phyloP scores from a whole-genome alignment of 176 grass and related monocot genomes.

The Zea mays region Zm-B73-REFERENCE-NAM-5.0 NC_050105.1:140140001-140140500 shows the following conservation, averaged over 20 bases:
- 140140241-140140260: background rate
- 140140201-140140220: background rate
- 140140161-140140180: slow-evolving; percentile 18
- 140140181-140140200: slow-evolving; percentile 5
- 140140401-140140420: background rate
- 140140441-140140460: background rate
- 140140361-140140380: background rate
- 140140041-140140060: slow-evolving; percentile 95
- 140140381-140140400: background rate
- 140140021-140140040: slow-evolving; percentile 47
- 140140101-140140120: slow-evolving; percentile 87
- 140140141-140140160: slow-evolving; percentile 83
- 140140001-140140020: slow-evolving; percentile 23
- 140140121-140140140: slow-evolving; percentile 75
- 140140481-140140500: slow-evolving; percentile 12
- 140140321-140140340: background rate
- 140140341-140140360: background rate
- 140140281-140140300: background rate
- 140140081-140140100: slow-evolving; percentile 94
- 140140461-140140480: background rate
- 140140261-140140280: background rate
- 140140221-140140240: slow-evolving; percentile 1
- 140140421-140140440: background rate
- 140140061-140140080: slow-evolving; percentile 81
- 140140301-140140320: background rate